These are phyloP conservation scores for Beverwykella pulmonaria DNA, from an alignment of 495 filamentous ascomycete species.

Conservation along the genomic window DNA sequence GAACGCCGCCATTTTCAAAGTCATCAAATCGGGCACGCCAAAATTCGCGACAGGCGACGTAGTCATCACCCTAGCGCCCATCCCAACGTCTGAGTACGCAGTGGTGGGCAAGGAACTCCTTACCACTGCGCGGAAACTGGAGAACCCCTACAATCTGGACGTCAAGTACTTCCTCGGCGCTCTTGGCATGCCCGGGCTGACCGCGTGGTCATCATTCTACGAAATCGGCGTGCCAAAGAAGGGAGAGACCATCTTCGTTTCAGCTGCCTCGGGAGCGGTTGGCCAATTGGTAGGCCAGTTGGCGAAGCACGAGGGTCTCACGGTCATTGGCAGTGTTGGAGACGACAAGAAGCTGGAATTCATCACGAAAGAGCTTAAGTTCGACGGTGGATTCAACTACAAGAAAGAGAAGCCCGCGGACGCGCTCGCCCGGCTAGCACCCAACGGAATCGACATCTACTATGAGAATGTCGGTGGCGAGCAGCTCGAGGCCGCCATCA, in stretches of 20 bases:
- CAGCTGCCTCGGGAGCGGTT: conserved; percentile 79
- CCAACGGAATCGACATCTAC: conserved; percentile 89
- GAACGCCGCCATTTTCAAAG: conserved; percentile 43
- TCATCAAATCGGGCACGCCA: conserved; percentile 43
- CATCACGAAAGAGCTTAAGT: conserved; percentile 54
- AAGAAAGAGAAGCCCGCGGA: conserved; percentile 70
- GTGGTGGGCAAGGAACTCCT: conserved; percentile 33
- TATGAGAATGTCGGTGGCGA: conserved; percentile 95
- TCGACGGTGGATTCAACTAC: conserved; percentile 61
- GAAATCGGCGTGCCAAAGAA: conserved; percentile 83
- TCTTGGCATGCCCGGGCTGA: conserved; percentile 86
- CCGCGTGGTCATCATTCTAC: conserved; percentile 78
- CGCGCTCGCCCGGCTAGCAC: conserved; percentile 73
- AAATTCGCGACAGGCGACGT: conserved; percentile 46
- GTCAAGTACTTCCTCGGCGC: conserved; percentile 67
- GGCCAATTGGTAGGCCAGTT: conserved; percentile 83
- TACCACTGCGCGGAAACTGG: conserved; percentile 41
- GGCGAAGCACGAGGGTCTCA: conserved; percentile 84
- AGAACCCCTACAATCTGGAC: conserved; percentile 67
- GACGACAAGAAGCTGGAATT: conserved; percentile 57
- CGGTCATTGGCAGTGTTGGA: conserved; percentile 73
- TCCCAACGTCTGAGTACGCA: conserved; percentile 45
- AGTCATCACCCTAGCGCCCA: conserved; percentile 10
- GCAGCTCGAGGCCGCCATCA: conserved; percentile 75
- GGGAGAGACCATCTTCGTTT: conserved; percentile 88